These are phyloP conservation scores for Trametes sp. DNA, from an alignment of 1,284 basidiomycete genomes.

Conservation along the genomic window DNA sequence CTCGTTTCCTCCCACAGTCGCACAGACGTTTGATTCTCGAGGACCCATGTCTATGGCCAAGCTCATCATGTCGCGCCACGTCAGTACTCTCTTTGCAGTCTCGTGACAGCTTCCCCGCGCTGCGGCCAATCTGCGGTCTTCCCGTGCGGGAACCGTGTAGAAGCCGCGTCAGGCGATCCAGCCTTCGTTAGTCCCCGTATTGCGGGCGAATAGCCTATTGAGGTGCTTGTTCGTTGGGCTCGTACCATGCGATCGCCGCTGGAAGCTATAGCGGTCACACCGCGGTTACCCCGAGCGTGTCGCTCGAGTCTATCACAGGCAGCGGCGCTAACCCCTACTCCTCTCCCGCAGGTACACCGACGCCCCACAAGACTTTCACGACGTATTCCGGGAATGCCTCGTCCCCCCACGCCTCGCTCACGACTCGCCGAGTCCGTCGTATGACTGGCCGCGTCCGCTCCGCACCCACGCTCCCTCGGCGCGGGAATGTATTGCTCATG, in stretches of 20 bases:
- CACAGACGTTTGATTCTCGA: constrained; percentile 37
- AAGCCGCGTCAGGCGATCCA: constrained; percentile 18
- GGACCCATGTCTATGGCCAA: constrained; percentile 47
- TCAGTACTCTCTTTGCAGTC: constrained; percentile 35
- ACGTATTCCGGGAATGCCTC: constrained; percentile 37
- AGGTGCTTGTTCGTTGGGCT: background rate
- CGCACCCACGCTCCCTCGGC: constrained; percentile 1
- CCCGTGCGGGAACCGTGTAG: constrained; percentile 17
- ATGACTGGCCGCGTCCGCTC: constrained; percentile 12
- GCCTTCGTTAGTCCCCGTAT: background rate
- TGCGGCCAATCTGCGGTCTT: constrained; percentile 24
- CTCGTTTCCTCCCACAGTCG: constrained; percentile 26
- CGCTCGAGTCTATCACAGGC: background rate
- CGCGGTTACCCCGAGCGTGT: constrained; percentile 7
- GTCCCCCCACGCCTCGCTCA: constrained; percentile 36
- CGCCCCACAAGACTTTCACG: constrained; percentile 37
- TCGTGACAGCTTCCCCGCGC: constrained; percentile 24
- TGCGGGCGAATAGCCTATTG: constrained; percentile 3
- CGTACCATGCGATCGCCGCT: background rate
- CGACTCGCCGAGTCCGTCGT: constrained; percentile 37
- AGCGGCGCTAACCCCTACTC: constrained; percentile 3
- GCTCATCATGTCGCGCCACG: constrained; percentile 47
- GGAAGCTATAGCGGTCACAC: background rate
- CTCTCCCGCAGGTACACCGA: constrained; percentile 36
- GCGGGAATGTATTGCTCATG: constrained; percentile 29